Evolutionary conservation across 2,329 filamentous ascomycete genomes (phyloP).

Genomic region (Monilinia fructicola): DNA sequence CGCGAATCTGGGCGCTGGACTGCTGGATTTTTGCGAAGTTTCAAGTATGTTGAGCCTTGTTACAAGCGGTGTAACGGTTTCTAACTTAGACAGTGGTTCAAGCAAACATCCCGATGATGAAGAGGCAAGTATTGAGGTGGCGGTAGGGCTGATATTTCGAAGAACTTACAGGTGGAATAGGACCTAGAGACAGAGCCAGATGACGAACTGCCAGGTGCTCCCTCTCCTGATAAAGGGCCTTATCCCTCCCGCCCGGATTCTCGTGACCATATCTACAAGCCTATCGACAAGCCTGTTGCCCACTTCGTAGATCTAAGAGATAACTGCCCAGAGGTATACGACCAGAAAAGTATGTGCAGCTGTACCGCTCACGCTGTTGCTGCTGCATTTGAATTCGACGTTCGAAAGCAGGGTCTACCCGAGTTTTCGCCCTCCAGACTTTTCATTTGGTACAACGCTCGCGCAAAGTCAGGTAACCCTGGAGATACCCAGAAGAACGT

Average conservation of each 20-base stretch:
- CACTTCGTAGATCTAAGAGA: not conserved
- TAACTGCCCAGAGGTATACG: not conserved
- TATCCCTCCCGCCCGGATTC: not conserved
- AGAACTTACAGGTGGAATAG: not conserved
- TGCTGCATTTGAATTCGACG: not conserved
- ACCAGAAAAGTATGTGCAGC: not conserved
- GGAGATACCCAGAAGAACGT: not conserved
- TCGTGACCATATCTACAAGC: not conserved
- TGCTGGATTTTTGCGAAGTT: not conserved
- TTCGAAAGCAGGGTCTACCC: not conserved
- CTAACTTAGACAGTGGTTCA: not conserved
- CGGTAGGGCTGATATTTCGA: not conserved
- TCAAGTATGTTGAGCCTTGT: not conserved
- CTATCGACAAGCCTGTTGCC: not conserved
- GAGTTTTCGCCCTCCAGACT: not conserved
- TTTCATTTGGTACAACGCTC: not conserved
- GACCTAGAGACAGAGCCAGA: not conserved
- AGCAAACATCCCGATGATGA: not conserved
- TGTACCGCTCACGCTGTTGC: not conserved
- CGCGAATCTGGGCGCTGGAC: not conserved
- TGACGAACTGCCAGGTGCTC: not conserved
- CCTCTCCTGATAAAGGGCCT: not conserved
- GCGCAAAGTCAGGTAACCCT: not conserved
- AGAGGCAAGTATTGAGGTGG: not conserved
- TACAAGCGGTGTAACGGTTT: not conserved